Percentiles rank a stretch among this genome's conserved stretches.
phyloP scores from a whole-genome alignment of 257 asterid species.

The Scutellaria galericulata region DNA sequence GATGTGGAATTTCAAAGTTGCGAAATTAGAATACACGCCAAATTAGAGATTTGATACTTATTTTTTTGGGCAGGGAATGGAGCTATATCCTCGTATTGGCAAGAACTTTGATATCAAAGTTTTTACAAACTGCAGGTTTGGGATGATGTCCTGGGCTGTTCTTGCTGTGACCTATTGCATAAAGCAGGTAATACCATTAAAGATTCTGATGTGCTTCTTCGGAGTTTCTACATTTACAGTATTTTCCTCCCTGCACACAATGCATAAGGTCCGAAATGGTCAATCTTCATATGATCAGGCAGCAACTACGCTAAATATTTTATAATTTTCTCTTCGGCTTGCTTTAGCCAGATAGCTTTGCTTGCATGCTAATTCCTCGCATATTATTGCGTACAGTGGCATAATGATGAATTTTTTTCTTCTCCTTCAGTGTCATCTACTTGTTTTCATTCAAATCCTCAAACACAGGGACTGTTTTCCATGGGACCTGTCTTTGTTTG shows the following conservation, averaged over 20 bases:
- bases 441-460: neutral
- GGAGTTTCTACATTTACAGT: neutral
- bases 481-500: neutral
- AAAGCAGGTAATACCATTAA: constrained; percentile 72
- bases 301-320: too few relatives aligned
- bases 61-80: constrained; percentile 77
- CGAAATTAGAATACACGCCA: constrained; percentile 16
- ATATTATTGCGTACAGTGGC: neutral
- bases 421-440: neutral
- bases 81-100: constrained; percentile 96
- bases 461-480: neutral
- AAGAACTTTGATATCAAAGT: constrained; percentile 93
- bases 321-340: neutral
- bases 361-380: neutral
- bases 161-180: constrained; percentile 94
- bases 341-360: neutral
- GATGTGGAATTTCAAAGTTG: constrained; percentile 30
- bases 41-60: constrained; percentile 25
- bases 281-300: neutral
- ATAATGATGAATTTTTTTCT: neutral
- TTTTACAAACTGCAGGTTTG: constrained; percentile 95
- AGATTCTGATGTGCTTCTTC: neutral
- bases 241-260: neutral
- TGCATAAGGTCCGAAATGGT: constrained; percentile 8
- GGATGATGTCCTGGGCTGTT: constrained; percentile 99